Base-by-base conservation (phyloP, 345 rosid species). In the Hypericum perforatum region DNA sequence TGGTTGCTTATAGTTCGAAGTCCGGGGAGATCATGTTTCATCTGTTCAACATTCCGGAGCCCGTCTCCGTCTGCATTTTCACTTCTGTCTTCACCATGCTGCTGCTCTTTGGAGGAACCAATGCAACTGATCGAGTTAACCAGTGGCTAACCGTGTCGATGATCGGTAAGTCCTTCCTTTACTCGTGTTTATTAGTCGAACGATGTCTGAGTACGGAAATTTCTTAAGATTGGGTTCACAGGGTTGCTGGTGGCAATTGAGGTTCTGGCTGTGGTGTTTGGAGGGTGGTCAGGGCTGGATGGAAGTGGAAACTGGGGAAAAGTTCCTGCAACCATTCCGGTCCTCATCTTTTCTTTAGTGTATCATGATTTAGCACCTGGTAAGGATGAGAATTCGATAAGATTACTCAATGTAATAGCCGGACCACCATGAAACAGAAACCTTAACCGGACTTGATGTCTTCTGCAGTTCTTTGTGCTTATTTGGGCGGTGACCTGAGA, bases 331-430 rank as follows among this genome's bases (percentile, higher is more conserved):
- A 68, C 76, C 13, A 53, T 80, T 62, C 86, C 84, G 5, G 84
- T 80, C 38, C 67, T 82, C 59, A 70, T 82, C 55, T 82, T 82
- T 59, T 70, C 84, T 14, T 60, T 80, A 65, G 86, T 78, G 3
- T 78, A 80, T 60, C 90, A 82, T 49, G 90, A 80, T 56, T 39
- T 70, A 11, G 68, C 69, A 45, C 84, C 90, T 1, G 83, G 86
- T 77, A 76, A 66, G 38, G 13, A 48, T 42, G 7, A 6, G 13
- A 29, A 8, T 14, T 52, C 14, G 15, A 62, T 22, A 22, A 22
- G 32, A 22, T 22, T 22, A 22, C 32, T 22, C 32, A 22, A 22
- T 22, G 32, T 4, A 1, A 22, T 22, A 22, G 32, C 32, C 32
- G 32, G 32, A 22, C 32, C 32, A 22, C 32, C 2, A 1, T 22